These are phyloP conservation scores for Fusarium begoniae DNA, from an alignment of 2,329 filamentous ascomycete species.

Conservation along the genomic window DNA sequence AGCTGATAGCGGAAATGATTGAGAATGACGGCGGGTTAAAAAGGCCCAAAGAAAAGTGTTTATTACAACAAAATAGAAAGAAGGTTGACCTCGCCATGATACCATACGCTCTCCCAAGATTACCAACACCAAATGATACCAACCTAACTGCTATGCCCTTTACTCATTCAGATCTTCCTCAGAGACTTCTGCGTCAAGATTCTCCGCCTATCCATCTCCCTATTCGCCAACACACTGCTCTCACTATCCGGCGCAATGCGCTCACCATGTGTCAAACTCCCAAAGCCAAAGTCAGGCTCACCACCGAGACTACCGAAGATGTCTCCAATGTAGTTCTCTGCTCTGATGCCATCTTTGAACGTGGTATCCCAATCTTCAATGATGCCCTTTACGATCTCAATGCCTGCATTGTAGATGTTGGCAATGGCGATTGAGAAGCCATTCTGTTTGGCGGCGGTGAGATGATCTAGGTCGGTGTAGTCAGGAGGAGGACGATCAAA, in stretches of 20 bases:
- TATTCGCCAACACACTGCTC: constrained; percentile 33
- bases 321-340: constrained; percentile 75
- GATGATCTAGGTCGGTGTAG: constrained; percentile 64
- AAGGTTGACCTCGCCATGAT: neutral
- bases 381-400: constrained; percentile 72
- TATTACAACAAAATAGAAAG: neutral
- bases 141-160: neutral
- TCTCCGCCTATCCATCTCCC: constrained; percentile 44
- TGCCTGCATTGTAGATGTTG: constrained; percentile 74
- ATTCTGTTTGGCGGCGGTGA: constrained; percentile 68
- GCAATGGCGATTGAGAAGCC: constrained; percentile 69
- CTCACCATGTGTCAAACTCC: constrained; percentile 53
- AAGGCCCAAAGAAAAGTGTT: neutral
- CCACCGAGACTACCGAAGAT: constrained; percentile 76
- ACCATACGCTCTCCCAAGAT: neutral
- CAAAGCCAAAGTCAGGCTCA: constrained; percentile 70
- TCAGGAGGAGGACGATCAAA: constrained; percentile 75
- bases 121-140: neutral
- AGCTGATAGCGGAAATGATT: neutral
- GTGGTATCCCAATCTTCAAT: constrained; percentile 66
- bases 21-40: neutral
- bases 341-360: constrained; percentile 65
- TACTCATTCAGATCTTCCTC: constrained; percentile 28
- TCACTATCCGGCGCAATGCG: constrained; percentile 40
- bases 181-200: constrained; percentile 35